Evolutionary conservation across 2,329 filamentous ascomycete species (phyloP), one percentile per base, ranked within the genome.

Genomic region (Lojkania enalia): DNA sequence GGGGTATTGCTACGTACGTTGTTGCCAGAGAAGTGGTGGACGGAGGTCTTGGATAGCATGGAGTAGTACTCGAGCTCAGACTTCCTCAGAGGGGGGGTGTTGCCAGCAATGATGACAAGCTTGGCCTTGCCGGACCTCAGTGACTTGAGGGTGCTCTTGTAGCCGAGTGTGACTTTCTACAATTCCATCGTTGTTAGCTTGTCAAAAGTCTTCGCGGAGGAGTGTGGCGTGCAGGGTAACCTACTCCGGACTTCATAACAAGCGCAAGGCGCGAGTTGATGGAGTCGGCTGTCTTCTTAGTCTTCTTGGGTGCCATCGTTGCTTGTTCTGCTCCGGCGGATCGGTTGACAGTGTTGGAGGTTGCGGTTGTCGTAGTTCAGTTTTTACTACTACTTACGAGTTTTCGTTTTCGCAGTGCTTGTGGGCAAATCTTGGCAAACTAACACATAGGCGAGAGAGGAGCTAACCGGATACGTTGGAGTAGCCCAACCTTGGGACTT

Each of bases 1-100:
- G 42, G 41, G 36, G 52, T 29, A 25, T 32, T 48, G 42, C 39
- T 53, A 90, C 92, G 87, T 86, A 97, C 92, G 85, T 97, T 97
- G 86, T 95, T 96, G 70, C 94, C 94, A 64, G 83, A 83, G 81
- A 96, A 97, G 83, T 99, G 94, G 83, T 97, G 92, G 70, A 97
- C 92, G 59, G 87, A 85, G 67, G 87, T 89, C 86, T 97, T 96
- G 74, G 85, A 86, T 69, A 33, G 30, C 48, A 61, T 64, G 45
- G 49, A 53, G 63, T 62, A 72, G 79, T 82, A 96, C 81, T 96
- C 92, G 56, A 96, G 85, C 83, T 97, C 92, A 70, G 84, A 89
- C 87, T 97, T 99, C 77, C 92, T 86, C 69, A 99, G 88, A 76
- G 94, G 94, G 72, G 92, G 91, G 63, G 91, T 96, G 84, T 99